Evolutionary conservation across 225 moss, liverwort and hornwort genomes (phyloP).

Genomic region (Sphagnum tenellum): DNA sequence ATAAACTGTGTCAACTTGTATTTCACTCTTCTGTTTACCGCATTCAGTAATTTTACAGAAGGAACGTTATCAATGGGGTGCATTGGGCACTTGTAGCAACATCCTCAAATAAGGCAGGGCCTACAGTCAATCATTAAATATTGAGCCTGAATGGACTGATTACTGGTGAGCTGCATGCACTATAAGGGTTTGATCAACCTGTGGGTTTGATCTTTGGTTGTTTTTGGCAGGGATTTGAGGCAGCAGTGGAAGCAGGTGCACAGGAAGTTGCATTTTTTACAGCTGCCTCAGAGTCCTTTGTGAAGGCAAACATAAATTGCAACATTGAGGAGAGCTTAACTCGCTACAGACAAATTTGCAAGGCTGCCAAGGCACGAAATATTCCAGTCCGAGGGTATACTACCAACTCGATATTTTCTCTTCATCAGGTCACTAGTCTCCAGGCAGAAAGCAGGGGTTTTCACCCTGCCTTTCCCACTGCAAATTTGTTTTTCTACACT

Average conservation of each 20-base stretch:
- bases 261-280: constrained; percentile 88
- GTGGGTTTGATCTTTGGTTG: background rate
- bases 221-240: constrained; percentile 65
- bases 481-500: too few species aligned
- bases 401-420: background rate
- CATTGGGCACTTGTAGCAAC: background rate
- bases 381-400: constrained; percentile 86
- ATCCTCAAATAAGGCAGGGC: background rate
- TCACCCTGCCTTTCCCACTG: too few species aligned
- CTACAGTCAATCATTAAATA: background rate
- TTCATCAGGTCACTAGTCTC: too few species aligned
- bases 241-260: constrained; percentile 77
- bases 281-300: constrained; percentile 92
- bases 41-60: background rate
- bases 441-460: too few species aligned
- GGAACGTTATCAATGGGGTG: background rate
- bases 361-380: constrained; percentile 48
- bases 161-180: constrained; percentile 1
- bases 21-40: background rate
- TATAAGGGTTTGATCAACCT: background rate
- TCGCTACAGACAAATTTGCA: constrained; percentile 73
- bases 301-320: constrained; percentile 84
- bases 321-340: constrained; percentile 75
- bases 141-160: background rate
- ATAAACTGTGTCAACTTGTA: too few species aligned